Percentiles rank a stretch among this genome's conserved stretches.
phyloP scores from a whole-genome alignment of 2,329 filamentous ascomycete genomes.

The Colletotrichum sojae region DNA sequence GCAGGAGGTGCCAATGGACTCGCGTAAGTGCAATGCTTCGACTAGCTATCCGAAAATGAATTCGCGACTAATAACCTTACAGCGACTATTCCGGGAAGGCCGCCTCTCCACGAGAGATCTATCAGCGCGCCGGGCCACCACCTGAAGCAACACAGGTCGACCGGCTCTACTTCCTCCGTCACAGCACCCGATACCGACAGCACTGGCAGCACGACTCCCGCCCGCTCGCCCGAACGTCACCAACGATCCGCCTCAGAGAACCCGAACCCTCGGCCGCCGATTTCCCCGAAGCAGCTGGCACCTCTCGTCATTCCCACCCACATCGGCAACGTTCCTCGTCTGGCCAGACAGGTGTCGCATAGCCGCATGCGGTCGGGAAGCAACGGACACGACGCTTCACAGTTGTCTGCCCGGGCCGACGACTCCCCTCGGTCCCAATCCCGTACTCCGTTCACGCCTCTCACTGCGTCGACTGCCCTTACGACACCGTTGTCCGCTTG shows the following conservation, averaged over 20 bases:
- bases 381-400: constrained; percentile 56
- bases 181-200: constrained; percentile 42
- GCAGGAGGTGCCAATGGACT: constrained; percentile 78
- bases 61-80: constrained; percentile 28
- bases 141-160: constrained; percentile 61
- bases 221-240: constrained; percentile 35
- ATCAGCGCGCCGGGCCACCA: constrained; percentile 71
- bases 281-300: constrained; percentile 68
- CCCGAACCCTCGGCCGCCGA: constrained; percentile 46
- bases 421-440: constrained; percentile 59
- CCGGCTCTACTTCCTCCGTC: constrained; percentile 52
- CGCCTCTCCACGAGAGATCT: constrained; percentile 75
- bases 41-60: background rate
- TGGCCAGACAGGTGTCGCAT: constrained; percentile 56
- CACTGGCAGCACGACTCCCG: background rate
- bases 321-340: constrained; percentile 36
- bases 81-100: constrained; percentile 78
- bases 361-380: constrained; percentile 63
- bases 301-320: constrained; percentile 68
- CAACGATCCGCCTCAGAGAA: constrained; percentile 40
- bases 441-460: constrained; percentile 61
- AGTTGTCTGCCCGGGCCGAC: constrained; percentile 59
- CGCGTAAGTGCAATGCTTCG: constrained; percentile 66
- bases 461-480: constrained; percentile 57
- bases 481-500: constrained; percentile 61